Evolutionary conservation across 2,329 filamentous ascomycete species (phyloP), one percentile per base, ranked within the genome.

Genomic region (Fusarium veterinarium): DNA sequence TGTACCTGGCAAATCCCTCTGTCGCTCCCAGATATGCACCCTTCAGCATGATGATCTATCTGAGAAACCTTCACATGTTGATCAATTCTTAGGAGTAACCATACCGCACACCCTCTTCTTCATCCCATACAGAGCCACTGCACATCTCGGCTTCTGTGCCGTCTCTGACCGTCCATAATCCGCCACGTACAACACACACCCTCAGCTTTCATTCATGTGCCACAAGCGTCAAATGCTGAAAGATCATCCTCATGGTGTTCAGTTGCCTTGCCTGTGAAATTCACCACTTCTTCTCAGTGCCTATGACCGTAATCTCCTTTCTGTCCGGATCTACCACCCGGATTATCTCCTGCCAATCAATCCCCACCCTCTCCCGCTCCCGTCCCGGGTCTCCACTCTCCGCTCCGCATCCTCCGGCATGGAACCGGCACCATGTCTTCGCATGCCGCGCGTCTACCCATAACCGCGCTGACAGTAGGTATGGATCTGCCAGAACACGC

Each of bases 401-500:
- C 46, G 64, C 53, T 62, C 69, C 60, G 58, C 65, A 73, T 58
- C 60, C 73, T 35, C 72, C 75, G 16, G 67, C 67, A 49, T 86
- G 84, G 67, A 85, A 86, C 28, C 77, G 79, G 64, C 85, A 86
- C 81, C 84, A 85, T 4, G 81, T 75, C 25, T 72, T 65, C 57
- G 78, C 77, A 68, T 86, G 84, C 44, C 72, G 74, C 25, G 75
- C 75, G 59, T 79, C 79, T 42, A 85, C 80, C 71, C 77, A 77
- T 33, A 87, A 72, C 62, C 81, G 78, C 19, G 82, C 83, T 45
- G 70, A 79, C 52, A 83, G 77, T 40, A 87, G 77, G 51, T 86
- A 83, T 52, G 86, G 85, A 64, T 87, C 85, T 45, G 81, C 77
- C 60, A 88, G 74, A 23, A 87, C 75, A 57, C 78, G 76, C 49